Conservation (phyloP, 345 rosid genomes). For the Turritis glabra region DNA sequence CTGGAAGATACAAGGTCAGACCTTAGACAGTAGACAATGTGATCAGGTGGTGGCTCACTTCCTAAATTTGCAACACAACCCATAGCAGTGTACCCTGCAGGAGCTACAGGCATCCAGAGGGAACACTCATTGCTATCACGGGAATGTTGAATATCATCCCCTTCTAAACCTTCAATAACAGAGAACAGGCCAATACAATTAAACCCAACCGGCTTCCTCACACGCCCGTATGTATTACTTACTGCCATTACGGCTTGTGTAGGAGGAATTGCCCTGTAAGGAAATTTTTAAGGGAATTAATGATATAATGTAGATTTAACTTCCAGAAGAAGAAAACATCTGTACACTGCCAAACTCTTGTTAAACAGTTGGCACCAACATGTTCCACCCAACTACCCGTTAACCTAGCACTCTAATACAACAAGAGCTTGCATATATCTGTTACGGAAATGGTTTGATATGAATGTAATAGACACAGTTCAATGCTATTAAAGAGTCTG, state of each 20-base stretch:
- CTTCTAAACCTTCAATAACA: constrained; percentile 53
- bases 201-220: constrained; percentile 82
- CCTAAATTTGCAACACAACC: constrained; percentile 93
- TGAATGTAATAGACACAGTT: constrained; percentile 6
- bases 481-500: constrained; percentile 13
- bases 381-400: constrained; percentile 12
- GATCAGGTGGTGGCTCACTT: constrained; percentile 77
- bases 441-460: constrained; percentile 11
- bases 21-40: constrained; percentile 83
- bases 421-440: constrained; percentile 15
- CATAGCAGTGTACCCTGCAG: constrained; percentile 79
- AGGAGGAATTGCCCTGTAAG: constrained; percentile 91
- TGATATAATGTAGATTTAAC: neutral
- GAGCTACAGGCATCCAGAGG: constrained; percentile 97
- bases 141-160: constrained; percentile 40
- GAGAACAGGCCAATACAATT: constrained; percentile 67
- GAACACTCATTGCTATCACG: constrained; percentile 63
- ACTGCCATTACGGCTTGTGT: constrained; percentile 94
- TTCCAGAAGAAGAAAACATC: constrained; percentile 1
- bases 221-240: constrained; percentile 93
- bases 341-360: constrained; percentile 1
- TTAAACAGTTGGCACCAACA: constrained; percentile 4
- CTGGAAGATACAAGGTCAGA: constrained; percentile 94
- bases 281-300: neutral
- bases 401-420: constrained; percentile 3